Evolutionary conservation across 2,329 filamentous ascomycete genomes (phyloP).

Genomic region (Trichothecium sympodiale): DNA sequence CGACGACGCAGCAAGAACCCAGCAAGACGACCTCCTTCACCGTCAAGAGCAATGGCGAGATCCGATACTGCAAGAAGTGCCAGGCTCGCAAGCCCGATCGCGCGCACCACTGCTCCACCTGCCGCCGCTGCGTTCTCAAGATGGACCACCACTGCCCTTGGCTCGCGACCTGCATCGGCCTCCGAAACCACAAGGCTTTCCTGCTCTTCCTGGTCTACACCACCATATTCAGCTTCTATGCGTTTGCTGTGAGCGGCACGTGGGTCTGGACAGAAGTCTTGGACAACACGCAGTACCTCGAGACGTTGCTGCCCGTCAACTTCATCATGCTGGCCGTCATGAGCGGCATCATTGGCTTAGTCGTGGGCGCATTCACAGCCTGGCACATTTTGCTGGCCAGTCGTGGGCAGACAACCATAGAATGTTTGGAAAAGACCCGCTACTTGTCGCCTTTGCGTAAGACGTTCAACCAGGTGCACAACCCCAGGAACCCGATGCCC

Average conservation of each 20-base stretch:
- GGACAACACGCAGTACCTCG: conserved; percentile 56
- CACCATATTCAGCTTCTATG: conserved; percentile 71
- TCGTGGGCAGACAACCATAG: conserved; percentile 83
- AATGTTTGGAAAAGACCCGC: conserved; percentile 89
- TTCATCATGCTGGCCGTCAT: conserved; percentile 81
- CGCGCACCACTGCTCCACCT: conserved; percentile 93
- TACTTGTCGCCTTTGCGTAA: conserved; percentile 74
- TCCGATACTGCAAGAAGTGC: conserved; percentile 95
- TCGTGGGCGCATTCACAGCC: conserved; percentile 75
- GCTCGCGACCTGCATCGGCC: conserved; percentile 89
- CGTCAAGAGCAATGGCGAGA: conserved; percentile 79
- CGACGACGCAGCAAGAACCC: conserved; percentile 49
- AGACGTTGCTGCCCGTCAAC: conserved; percentile 77
- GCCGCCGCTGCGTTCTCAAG: conserved; percentile 87
- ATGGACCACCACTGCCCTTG: conserved; percentile 99
- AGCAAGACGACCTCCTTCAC: conserved; percentile 66
- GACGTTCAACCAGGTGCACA: conserved; percentile 52
- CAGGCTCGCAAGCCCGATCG: conserved; percentile 90
- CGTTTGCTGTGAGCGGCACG: conserved; percentile 61
- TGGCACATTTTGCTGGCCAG: conserved; percentile 84
- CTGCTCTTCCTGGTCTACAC: conserved; percentile 86
- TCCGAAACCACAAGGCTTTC: conserved; percentile 94
- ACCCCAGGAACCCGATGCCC: conserved; percentile 36
- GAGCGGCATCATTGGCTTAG: conserved; percentile 81
- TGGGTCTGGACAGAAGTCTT: conserved; percentile 86